These are phyloP conservation scores for Closterium sp. DNA, from an alignment of 139 green algal species.

Conservation along the genomic window DNA sequence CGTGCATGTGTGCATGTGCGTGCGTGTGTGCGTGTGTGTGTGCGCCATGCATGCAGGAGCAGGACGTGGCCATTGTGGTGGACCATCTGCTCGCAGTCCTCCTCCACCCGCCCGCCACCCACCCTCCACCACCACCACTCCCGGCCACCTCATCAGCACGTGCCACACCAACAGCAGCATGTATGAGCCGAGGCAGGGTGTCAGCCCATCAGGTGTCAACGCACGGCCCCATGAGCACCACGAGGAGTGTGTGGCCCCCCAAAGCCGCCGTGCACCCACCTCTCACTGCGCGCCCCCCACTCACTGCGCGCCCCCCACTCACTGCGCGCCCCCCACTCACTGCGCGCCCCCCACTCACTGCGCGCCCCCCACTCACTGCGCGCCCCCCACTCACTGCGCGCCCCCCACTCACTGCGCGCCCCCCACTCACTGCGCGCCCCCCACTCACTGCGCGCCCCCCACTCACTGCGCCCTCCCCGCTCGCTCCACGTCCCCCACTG, in stretches of 20 bases:
- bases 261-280: not conserved
- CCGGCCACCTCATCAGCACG: too few relatives aligned
- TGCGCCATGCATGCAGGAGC: not conserved
- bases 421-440: not conserved
- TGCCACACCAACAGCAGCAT: not conserved
- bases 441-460: not conserved
- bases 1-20: not conserved
- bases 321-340: not conserved
- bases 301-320: not conserved
- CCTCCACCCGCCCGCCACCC: not conserved
- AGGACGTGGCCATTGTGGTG: not conserved
- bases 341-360: not conserved
- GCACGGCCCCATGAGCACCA: not conserved
- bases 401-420: not conserved
- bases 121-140: not conserved
- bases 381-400: not conserved
- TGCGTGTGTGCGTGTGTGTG: not conserved
- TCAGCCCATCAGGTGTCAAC: not conserved
- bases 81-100: not conserved
- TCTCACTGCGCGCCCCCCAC: not conserved
- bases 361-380: not conserved
- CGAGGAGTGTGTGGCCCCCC: not conserved
- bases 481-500: not conserved
- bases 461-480: too few relatives aligned
- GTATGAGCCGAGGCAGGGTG: not conserved